Base-by-base conservation (phyloP, 768 basidiomycete species). In the Phylloporus sp. region DNA sequence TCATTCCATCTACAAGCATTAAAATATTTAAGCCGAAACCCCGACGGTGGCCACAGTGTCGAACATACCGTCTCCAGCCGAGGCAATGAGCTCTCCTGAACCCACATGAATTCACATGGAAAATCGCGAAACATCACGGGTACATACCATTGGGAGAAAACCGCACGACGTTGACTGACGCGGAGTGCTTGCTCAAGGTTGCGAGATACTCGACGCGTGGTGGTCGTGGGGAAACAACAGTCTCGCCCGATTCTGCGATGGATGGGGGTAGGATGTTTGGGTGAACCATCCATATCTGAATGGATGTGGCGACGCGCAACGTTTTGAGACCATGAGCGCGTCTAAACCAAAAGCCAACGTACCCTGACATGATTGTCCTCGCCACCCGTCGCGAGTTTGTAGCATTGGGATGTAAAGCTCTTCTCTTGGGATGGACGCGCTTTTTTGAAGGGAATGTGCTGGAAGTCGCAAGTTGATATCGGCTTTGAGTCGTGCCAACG, bases 351-450 rank as follows among this genome's bases (percentile, higher is more conserved):
- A 45, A 36, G 49, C 54, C 47, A 43, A 84, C 95, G 71, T 64
- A 97, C 95, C 68, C 97, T 77, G 63, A 99, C 92, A 74, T 95
- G 88, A 63, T 94, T 97, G 65, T 99, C 97, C 65, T 95, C 95
- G 41, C 97, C 97, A 12, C 85, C 93, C 0, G 97, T 97, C 1
- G 94, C 97, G 18, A 99, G 75, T 59, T 88, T 80, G 74, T 97
- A 97, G n/a, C 83, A 72, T 73, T 91, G 86, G 18, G 76, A 73
- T 9, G 80, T 78, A 65, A 79, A 88, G 56, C 72, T 77, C 67
- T 71, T 75, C 56, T 75, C 74, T 56, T 82, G 78, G 16, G 59
- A 49, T 3, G 86, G 85, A 71, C 86, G 82, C 73, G 88, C 85
- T 70, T 85, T 88, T 76, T 88, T 90, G 76, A 79, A 89, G 2